Conservation (phyloP, 192 early-diverging fungal species). For the Gigaspora rosea region DNA sequence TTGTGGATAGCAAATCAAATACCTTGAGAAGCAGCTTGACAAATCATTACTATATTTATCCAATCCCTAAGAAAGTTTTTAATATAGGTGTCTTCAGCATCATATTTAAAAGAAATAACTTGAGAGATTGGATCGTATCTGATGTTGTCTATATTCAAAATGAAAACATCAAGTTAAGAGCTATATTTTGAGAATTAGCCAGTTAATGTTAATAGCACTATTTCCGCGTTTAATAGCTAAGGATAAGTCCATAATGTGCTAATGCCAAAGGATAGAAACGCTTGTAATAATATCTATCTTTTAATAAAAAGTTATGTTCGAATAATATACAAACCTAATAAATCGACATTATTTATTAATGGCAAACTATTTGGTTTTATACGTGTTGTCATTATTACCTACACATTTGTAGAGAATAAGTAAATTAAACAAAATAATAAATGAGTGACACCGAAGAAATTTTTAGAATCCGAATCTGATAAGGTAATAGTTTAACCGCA, state of each 20-base stretch:
- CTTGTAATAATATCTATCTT: background rate
- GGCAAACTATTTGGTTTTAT: background rate
- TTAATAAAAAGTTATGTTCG: background rate
- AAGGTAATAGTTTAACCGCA: too few relatives aligned
- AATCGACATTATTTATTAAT: background rate
- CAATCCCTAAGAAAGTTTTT: constrained; percentile 8
- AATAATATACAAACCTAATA: constrained; percentile 6
- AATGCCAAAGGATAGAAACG: background rate
- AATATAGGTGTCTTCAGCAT: background rate
- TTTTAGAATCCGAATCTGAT: too few relatives aligned
- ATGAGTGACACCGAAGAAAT: background rate
- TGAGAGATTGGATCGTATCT: background rate
- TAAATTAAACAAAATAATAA: background rate
- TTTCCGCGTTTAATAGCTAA: too few relatives aligned
- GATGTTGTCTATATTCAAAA: background rate
- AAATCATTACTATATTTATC: constrained; percentile 5
- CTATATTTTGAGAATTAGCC: too few relatives aligned
- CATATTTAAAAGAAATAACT: background rate
- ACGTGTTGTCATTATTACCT: background rate
- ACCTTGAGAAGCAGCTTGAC: constrained; percentile 19
- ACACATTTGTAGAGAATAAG: background rate
- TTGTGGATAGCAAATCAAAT: background rate
- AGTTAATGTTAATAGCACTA: too few relatives aligned
- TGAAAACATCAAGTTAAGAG: too few relatives aligned
- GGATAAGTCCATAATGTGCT: too few relatives aligned